Base-by-base conservation (phyloP, 2,329 filamentous ascomycete genomes). In the Sclerotiophoma versabilis region DNA sequence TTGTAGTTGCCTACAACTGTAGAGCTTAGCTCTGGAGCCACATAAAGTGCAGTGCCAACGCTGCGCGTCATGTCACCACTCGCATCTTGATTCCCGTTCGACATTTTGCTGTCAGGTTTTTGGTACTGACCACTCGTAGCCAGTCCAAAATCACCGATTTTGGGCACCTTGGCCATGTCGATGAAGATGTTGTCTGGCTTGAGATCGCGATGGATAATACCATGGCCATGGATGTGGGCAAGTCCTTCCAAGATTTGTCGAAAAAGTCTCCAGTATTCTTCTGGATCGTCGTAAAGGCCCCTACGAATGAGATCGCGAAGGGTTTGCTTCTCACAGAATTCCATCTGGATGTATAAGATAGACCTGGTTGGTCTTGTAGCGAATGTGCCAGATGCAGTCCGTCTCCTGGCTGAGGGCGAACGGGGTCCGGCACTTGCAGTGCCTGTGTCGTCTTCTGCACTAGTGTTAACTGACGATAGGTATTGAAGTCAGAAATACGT, bases 151-250 rank as follows among this genome's bases (percentile, higher is more conserved):
- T 99, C 95, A 36, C 95, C 95, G 64, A 99, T 97, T 63, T 96
- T 95, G 30, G 96, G 92, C 64, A 96, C 95, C 60, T 92, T 91
- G 2, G 88, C 84, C 7, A 89, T 86, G 67, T 98, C 93, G 61
- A 99, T 96, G 76, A 99, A 99, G 25, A 99, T 88, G 62, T 99
- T 99, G 70, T 98, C 95, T 0, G 95, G 95, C 72, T 99, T 99
- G 23, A 99, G 81, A 73, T 99, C 95, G 8, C 95, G 89, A 73
- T 99, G 95, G 12, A 98, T 95, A 61, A 99, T 96, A 43, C 91
- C 92, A 54, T 93, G 83, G 10, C 88, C 85, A 73, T 99, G 95
- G 36, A 99, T 95, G 71, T 98, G 92, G 12, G 86, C 87, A 33
- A 99, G 77, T 0, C 93, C 95, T 74, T 98, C 93, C 4, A 98